Base-by-base conservation (phyloP, 2,329 filamentous ascomycete species). In the Fusarium anthophilum region DNA sequence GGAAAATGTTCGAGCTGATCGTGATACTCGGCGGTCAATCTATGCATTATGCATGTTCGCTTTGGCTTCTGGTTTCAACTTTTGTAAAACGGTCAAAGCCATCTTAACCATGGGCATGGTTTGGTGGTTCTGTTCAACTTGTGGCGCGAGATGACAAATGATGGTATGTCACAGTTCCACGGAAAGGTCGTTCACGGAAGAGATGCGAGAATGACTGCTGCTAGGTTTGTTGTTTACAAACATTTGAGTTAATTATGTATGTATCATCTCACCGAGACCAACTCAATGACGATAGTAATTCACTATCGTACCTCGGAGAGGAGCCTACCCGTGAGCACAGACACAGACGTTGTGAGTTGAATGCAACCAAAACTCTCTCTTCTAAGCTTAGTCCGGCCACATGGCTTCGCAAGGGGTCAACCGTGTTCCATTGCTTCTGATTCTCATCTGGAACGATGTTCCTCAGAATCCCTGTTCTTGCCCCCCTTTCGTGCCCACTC, bases 321-420 rank as follows among this genome's bases (percentile, higher is more conserved):
- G 32, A 54, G 57, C 20, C 20, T 47, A 70, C 30, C 67, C 66
- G 67, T 54, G 58, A 53, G 66, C 47, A 59, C 26, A 57, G 45
- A n/a, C 56, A 69, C 39, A 26, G 30, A n/a, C 38, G 30, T 50
- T 43, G 41, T 38, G 47, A 48, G 38, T 39, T 43, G 30, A 32
- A 38, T 63, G 44, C 43, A 60, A 58, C 39, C 43, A 66, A 39
- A 38, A 38, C 39, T 24, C 44, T 47, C n/a, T 47, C n/a, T 48
- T 64, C 44, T 44, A 62, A 57, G 44, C 53, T 41, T 45, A 53
- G 66, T 48, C n/a, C 60, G 44, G 44, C 69, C 74, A 76, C 74
- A 76, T 76, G 69, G 74, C 57, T 53, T 60, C 45, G 43, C 66
- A 71, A 76, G 61, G 72, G 72, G 72, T 56, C 43, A 56, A 61